Percentiles rank a stretch among this genome's conserved stretches.
Evolutionary conservation across 176 grass and related monocot genomes (phyloP).

Genomic region (Miscanthus lutarioriparius): DNA sequence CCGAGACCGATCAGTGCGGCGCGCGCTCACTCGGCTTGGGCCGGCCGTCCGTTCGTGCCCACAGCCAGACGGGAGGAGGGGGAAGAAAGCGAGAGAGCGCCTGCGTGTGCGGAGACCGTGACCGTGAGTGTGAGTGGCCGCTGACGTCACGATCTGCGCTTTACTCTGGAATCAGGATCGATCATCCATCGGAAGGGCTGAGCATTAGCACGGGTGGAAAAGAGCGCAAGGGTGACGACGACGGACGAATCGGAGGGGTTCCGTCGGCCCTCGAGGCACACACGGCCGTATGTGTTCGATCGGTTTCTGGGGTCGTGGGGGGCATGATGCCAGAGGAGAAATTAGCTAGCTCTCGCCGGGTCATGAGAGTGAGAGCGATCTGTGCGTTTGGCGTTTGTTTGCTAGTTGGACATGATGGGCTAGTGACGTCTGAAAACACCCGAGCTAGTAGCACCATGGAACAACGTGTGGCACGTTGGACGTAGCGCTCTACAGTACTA

Average conservation of each 20-base stretch:
- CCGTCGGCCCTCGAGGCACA: constrained; percentile 7
- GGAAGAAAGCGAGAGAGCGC: background rate
- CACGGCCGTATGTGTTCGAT: background rate
- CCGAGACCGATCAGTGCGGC: background rate
- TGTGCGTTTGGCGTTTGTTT: background rate
- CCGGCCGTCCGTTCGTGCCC: background rate
- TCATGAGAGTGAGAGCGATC: constrained; percentile 6
- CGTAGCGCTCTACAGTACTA: background rate
- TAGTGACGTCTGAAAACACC: background rate
- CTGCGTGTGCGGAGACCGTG: background rate
- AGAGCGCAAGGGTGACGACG: background rate
- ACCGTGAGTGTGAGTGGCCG: background rate
- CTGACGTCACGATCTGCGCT: background rate
- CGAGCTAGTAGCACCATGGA: background rate
- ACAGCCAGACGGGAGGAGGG: background rate
- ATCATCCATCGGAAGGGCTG: background rate
- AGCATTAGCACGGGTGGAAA: constrained; percentile 2
- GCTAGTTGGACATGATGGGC: background rate
- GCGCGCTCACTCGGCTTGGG: constrained; percentile 12
- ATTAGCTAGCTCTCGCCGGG: background rate
- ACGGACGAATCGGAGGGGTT: background rate
- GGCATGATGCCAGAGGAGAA: background rate
- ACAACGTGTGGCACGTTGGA: constrained; percentile 10
- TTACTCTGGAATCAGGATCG: background rate
- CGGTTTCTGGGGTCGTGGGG: background rate